Evolutionary conservation across 164 flowering plant genomes (phyloP).

Genomic region (Paratinospora sagittata): DNA sequence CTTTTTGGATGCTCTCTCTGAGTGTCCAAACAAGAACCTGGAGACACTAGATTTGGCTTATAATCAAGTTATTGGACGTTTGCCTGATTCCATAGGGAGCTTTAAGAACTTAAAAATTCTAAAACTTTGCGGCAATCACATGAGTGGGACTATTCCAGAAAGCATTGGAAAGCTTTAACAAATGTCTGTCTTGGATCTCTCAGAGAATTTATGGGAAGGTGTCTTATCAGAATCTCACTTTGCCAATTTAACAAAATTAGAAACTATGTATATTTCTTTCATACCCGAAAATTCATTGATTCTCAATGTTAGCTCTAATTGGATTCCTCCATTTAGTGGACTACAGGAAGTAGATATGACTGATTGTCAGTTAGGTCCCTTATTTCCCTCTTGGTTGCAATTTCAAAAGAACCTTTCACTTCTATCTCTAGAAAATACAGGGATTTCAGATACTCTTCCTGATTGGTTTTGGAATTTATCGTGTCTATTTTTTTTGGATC

Average conservation of each 20-base stretch:
- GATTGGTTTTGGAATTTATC: conserved; percentile 12
- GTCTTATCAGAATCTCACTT: conserved; percentile 14
- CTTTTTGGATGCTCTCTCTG: not conserved
- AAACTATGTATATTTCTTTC: not conserved
- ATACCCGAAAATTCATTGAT: not conserved
- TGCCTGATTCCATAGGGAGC: not conserved
- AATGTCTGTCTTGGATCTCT: not conserved
- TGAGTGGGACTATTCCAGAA: conserved; percentile 18
- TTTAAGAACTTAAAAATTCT: not conserved
- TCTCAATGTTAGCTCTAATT: conserved; percentile 11
- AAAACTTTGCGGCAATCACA: not conserved
- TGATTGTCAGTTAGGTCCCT: not conserved
- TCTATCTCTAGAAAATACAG: not conserved
- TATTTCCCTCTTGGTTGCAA: conserved; percentile 6
- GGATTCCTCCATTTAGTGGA: conserved; percentile 12
- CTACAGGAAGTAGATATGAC: conserved; percentile 4
- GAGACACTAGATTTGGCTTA: not conserved
- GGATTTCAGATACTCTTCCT: not conserved
- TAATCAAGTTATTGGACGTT: not conserved
- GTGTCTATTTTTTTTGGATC: not conserved
- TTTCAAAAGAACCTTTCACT: not conserved
- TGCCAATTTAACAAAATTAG: conserved; percentile 5
- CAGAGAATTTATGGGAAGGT: conserved; percentile 13
- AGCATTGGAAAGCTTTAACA: conserved; percentile 18
- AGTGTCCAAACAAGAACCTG: not conserved